Conservation (phyloP, 305 asterid species). For the Plantago coronopus region DNA sequence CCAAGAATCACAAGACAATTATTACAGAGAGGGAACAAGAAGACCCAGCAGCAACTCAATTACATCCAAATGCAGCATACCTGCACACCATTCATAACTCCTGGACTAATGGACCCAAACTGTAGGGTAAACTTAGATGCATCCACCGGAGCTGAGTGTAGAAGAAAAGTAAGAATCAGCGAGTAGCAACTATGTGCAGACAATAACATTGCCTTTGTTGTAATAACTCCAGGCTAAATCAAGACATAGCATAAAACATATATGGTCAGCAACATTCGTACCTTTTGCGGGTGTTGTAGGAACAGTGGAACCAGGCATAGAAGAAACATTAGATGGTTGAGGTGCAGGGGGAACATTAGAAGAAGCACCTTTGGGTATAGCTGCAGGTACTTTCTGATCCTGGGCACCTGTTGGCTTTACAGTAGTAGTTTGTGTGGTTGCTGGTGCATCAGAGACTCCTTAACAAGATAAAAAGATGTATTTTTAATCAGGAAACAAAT, state of each 20-base stretch:
- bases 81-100: conserved; percentile 69
- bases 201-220: conserved; percentile 5
- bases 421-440: conserved; percentile 30
- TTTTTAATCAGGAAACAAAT: background rate
- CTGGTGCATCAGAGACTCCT: conserved; percentile 48
- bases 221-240: background rate
- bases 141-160: conserved; percentile 47
- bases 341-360: conserved; percentile 44
- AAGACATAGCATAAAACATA: conserved; percentile 6
- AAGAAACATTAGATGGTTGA: conserved; percentile 44
- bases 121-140: conserved; percentile 66
- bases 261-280: conserved; percentile 25
- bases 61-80: conserved; percentile 29
- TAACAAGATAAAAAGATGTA: conserved; percentile 10
- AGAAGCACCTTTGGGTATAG: conserved; percentile 46
- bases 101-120: conserved; percentile 86
- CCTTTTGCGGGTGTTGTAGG: conserved; percentile 68
- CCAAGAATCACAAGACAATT: conserved; percentile 14
- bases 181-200: conserved; percentile 15
- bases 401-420: conserved; percentile 33
- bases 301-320: conserved; percentile 36
- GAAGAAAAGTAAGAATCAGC: conserved; percentile 16
- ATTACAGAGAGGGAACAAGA: conserved; percentile 1
- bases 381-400: conserved; percentile 42
- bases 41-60: conserved; percentile 1